These are phyloP conservation scores for Ramaria rubella DNA, from an alignment of 768 basidiomycete genomes.

Conservation along the genomic window DNA sequence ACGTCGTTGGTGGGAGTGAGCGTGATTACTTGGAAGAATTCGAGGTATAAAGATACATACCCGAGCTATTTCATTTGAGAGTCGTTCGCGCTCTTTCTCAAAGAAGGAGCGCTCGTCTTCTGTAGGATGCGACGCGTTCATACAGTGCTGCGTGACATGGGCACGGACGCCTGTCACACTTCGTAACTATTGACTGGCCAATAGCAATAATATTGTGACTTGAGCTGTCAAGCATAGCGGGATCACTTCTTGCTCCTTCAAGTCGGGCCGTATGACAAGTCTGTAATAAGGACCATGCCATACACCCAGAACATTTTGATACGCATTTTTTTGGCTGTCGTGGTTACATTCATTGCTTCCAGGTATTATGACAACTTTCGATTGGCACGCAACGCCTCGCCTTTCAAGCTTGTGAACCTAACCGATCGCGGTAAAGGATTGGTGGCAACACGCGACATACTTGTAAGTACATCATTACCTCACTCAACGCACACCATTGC, in stretches of 20 bases:
- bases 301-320: neutral
- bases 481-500: neutral
- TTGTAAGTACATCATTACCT: conserved; percentile 34
- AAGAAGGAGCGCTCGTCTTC: conserved; percentile 52
- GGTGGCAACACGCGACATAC: conserved; percentile 45
- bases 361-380: conserved; percentile 2
- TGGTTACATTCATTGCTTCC: neutral
- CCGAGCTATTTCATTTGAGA: conserved; percentile 66
- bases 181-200: too few species aligned
- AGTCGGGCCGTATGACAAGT: neutral
- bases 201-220: too few species aligned
- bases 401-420: conserved; percentile 40
- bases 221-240: too few species aligned
- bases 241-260: neutral
- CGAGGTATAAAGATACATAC: conserved; percentile 33
- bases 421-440: conserved; percentile 51
- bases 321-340: neutral
- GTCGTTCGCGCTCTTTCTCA: conserved; percentile 69
- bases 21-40: neutral
- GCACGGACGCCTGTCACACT: conserved; percentile 3
- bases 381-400: neutral
- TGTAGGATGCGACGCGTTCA: conserved; percentile 9
- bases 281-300: neutral
- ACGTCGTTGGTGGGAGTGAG: neutral
- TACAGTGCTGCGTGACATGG: neutral